phyloP scores from a whole-genome alignment of 495 filamentous ascomycete species.

The Daldinia childiae region DNA sequence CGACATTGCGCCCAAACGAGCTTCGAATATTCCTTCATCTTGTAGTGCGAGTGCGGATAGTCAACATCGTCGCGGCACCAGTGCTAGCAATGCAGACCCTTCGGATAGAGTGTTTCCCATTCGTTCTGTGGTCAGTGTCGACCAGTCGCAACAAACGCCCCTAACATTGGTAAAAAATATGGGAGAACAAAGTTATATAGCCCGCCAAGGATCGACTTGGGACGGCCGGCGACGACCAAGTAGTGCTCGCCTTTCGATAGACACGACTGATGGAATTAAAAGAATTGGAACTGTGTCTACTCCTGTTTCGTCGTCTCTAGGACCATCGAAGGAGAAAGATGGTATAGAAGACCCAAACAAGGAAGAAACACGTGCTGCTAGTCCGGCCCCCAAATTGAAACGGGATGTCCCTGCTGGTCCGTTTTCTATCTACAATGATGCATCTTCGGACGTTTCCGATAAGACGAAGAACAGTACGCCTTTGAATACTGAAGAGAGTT shows the following conservation, averaged over 20 bases:
- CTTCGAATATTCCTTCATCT: constrained; percentile 38
- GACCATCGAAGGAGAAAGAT: constrained; percentile 15
- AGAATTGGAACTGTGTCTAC: constrained; percentile 11
- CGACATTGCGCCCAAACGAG: constrained; percentile 6
- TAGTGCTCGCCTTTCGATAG: constrained; percentile 22
- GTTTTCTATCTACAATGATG: constrained; percentile 47
- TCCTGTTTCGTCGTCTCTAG: constrained; percentile 9
- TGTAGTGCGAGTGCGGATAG: constrained; percentile 41
- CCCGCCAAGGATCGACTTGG: constrained; percentile 41
- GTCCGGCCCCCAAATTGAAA: constrained; percentile 45
- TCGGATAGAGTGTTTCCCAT: constrained; percentile 84
- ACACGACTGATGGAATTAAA: constrained; percentile 12
- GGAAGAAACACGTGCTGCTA: constrained; percentile 40
- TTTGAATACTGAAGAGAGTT: constrained; percentile 16
- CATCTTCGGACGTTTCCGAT: constrained; percentile 48
- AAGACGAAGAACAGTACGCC: constrained; percentile 20
- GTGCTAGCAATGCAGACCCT: constrained; percentile 42
- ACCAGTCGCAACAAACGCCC: constrained; percentile 57
- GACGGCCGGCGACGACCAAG: constrained; percentile 32
- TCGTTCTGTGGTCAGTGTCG: constrained; percentile 80
- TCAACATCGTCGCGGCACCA: constrained; percentile 38
- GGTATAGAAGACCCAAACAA: not conserved
- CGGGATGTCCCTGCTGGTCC: constrained; percentile 30
- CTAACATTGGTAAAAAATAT: constrained; percentile 43
- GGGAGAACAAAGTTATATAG: constrained; percentile 44